Evolutionary conservation across 768 basidiomycete genomes (phyloP).

Genomic region (Xerocomellus dryophilus): DNA sequence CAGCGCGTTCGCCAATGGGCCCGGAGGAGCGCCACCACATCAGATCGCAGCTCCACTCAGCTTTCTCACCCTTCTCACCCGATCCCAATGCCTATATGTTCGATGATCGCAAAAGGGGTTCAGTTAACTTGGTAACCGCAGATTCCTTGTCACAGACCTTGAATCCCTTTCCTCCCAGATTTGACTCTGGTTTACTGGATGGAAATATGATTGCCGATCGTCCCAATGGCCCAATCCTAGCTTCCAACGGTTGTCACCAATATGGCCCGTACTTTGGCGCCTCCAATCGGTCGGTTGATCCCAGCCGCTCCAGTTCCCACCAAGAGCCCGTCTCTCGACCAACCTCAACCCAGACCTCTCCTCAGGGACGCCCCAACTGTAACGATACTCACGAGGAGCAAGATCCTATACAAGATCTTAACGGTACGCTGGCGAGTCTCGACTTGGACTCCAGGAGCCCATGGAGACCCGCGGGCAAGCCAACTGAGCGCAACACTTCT

Average conservation of each 20-base stretch:
- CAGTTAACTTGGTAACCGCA: constrained; percentile 33
- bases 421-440: constrained; percentile 73
- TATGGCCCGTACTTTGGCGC: constrained; percentile 44
- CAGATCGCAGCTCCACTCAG: constrained; percentile 20
- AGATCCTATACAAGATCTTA: constrained; percentile 64
- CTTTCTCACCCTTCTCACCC: constrained; percentile 79
- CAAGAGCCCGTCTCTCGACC: constrained; percentile 55
- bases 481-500: constrained; percentile 18
- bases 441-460: constrained; percentile 49
- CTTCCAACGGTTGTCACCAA: constrained; percentile 46
- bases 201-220: constrained; percentile 34
- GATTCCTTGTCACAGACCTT: constrained; percentile 47
- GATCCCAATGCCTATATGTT: constrained; percentile 55
- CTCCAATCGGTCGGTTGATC: constrained; percentile 36
- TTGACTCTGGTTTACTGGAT: constrained; percentile 38
- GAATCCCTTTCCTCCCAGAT: constrained; percentile 51
- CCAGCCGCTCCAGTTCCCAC: constrained; percentile 42
- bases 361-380: constrained; percentile 22
- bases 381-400: constrained; percentile 38
- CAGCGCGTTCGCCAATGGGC: constrained; percentile 12
- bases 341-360: constrained; percentile 43
- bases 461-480: constrained; percentile 32
- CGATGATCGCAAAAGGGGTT: constrained; percentile 36
- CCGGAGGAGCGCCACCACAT: constrained; percentile 17
- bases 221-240: constrained; percentile 45